phyloP scores from a whole-genome alignment of 108 stramenopile species.

The Skeletonema potamos region DNA sequence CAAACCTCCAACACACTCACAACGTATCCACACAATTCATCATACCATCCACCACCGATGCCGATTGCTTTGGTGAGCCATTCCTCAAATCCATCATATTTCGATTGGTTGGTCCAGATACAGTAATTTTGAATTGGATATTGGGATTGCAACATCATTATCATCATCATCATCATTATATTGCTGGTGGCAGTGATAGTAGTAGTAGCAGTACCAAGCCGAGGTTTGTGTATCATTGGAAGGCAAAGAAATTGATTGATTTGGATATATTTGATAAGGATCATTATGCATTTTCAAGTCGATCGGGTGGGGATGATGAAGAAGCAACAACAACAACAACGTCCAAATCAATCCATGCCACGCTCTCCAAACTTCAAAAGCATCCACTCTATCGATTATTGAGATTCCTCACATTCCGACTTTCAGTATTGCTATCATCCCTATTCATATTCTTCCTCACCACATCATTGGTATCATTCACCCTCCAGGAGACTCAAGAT shows the following conservation, averaged over 20 bases:
- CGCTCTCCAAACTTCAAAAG: constrained; percentile 30
- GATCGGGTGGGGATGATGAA: neutral
- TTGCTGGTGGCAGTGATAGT: too few relatives aligned
- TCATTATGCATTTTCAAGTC: constrained; percentile 38
- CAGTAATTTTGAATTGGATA: constrained; percentile 77
- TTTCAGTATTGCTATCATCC: constrained; percentile 69
- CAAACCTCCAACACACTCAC: constrained; percentile 35
- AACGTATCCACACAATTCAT: constrained; percentile 63
- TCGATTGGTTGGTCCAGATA: constrained; percentile 57
- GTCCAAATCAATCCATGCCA: constrained; percentile 18
- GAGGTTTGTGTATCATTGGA: constrained; percentile 40
- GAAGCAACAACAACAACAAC: neutral
- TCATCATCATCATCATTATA: neutral
- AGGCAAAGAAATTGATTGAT: constrained; percentile 30
- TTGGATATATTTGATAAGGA: constrained; percentile 51
- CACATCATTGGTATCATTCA: constrained; percentile 88
- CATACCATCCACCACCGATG: constrained; percentile 50
- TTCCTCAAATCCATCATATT: constrained; percentile 60
- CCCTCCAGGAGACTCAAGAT: constrained; percentile 94
- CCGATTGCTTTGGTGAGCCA: constrained; percentile 76
- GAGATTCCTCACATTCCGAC: constrained; percentile 53
- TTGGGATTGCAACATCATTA: constrained; percentile 30
- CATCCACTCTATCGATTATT: constrained; percentile 44
- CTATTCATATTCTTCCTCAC: constrained; percentile 91
- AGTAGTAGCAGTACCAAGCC: too few relatives aligned